These are phyloP conservation scores for Apophysomyces elegans DNA, from an alignment of 371 early-diverging fungal species.

Conservation along the genomic window DNA sequence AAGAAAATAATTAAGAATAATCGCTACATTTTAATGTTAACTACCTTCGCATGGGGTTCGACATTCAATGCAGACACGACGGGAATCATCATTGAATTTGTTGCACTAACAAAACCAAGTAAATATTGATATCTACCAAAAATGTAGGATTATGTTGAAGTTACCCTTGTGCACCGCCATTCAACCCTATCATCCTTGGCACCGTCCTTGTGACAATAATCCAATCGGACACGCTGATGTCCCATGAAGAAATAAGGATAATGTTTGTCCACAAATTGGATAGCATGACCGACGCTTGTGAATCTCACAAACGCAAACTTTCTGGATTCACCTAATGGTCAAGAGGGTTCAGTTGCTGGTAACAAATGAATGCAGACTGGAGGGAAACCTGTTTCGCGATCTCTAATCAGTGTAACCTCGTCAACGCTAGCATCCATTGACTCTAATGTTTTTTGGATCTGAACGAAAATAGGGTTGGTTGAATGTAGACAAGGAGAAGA, in stretches of 20 bases:
- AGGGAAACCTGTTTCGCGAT: slow-evolving; percentile 53
- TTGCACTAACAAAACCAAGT: slow-evolving; percentile 30
- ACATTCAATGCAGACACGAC: slow-evolving; percentile 47
- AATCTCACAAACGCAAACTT: slow-evolving; percentile 71
- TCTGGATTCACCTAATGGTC: slow-evolving; percentile 52
- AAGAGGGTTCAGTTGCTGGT: not conserved
- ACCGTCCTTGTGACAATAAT: slow-evolving; percentile 53
- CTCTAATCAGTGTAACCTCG: slow-evolving; percentile 49
- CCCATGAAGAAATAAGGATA: slow-evolving; percentile 49
- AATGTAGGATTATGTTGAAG: no score
- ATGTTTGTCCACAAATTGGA: slow-evolving; percentile 60
- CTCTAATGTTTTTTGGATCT: slow-evolving; percentile 37
- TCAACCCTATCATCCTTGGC: slow-evolving; percentile 46
- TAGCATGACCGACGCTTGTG: slow-evolving; percentile 67
- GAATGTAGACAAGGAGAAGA: not conserved
- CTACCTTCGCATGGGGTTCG: slow-evolving; percentile 35
- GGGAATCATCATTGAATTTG: slow-evolving; percentile 39
- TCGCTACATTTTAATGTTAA: not conserved
- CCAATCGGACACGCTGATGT: slow-evolving; percentile 54
- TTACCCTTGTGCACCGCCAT: slow-evolving; percentile 61
- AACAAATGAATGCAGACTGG: not conserved
- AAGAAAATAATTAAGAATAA: not conserved
- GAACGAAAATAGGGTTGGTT: not conserved
- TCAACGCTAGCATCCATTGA: slow-evolving; percentile 36
- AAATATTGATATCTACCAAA: no score